Evolutionary conservation across 345 rosid species (phyloP), one percentile per base, ranked within the genome.

Genomic region (Lumnitzera littorea): DNA sequence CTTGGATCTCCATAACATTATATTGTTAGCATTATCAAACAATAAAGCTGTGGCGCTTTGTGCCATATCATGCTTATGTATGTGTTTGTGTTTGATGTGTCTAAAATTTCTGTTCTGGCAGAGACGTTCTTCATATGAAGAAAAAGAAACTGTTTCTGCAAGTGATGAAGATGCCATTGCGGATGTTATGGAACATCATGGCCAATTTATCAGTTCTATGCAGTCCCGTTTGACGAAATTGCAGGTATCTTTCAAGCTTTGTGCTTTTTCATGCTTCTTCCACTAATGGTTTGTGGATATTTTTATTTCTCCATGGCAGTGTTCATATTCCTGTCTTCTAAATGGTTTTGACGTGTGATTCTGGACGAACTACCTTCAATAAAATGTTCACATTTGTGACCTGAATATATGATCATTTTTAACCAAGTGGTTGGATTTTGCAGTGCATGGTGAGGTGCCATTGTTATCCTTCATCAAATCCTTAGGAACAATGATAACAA

Each of bases 181-280:
- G 61, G 91, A 85, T 77, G 62, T 85, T 64, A 69, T 91, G 83
- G 95, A 75, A 73, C 83, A 76, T 15, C 99, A 88, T 77, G 83
- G 76, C 55, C 95, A 95, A 68, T 91, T 91, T 70, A 50, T 84
- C 77, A 80, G 91, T 89, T 82, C 89, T 49, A 85, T 95, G 96
- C 91, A 84, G 57, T 85, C 97, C 68, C 97, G 99, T 50, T 73
- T 91, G 54, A 81, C 88, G 17, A 95, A 86, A 77, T 76, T 95
- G 80, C 96, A 95, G 99, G 99, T 95, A 74, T 65, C 54, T 54
- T 43, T 27, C n/a, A 56, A 54, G 13, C 24, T 13, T 48, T 56
- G 24, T 56, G 13, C 23, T 31, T 15, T 4, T 5, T 36, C 11
- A 11, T 31, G 56, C 46, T 24, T 31, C 20, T 56, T 46, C 16